Evolutionary conservation across 1,284 basidiomycete species (phyloP), one percentile per base, ranked within the genome.

Genomic region (Naganishia sp.): DNA sequence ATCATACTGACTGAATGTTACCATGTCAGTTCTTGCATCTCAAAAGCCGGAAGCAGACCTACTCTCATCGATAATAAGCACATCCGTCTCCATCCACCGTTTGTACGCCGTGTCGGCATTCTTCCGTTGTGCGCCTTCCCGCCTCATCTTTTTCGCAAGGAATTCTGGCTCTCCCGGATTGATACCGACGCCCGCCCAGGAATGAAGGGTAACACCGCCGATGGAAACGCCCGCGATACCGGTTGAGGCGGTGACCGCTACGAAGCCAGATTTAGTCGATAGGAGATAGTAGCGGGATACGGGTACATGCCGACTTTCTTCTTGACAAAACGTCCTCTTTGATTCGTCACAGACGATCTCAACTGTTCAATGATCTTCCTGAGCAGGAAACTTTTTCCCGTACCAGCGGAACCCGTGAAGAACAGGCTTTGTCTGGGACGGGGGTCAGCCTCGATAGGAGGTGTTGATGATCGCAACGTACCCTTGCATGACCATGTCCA

Each of bases 191-290:
- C 92, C 82, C 2, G 89, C 86, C 80, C 92, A 95, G 7, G 90
- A 92, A 76, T 95, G 92, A 25, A 94, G 83, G 0, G 92, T 94
- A 35, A 88, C 85, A 28, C 95, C 94, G 6, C 93, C 93, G 66
- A 98, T 92, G 74, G 97, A 96, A 73, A 93, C 90, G 0, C 91
- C 91, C 1, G 95, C 94, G 69, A 97, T 94, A 41, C 94, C 94
- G 0, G 86, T 87, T 10, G 90, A 91, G 6, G 94, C 94, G 1
- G 93, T 96, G 86, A 85, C 56, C 17, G 63, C 54, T 50, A 17
- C 43, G 6, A 15, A 23, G 2, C 0, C n/a, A 49, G 35, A 6
- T n/a, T 39, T n/a, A 43, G 42, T 3, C 25, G 25, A 18, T 17
- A 10, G n/a, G 25, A 39, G 35, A 13, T 9, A 13, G 35, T 39